Evolutionary conservation across 345 rosid genomes (phyloP), one percentile per base, ranked within the genome.

Genomic region (Rhodomyrtus tomentosa): DNA sequence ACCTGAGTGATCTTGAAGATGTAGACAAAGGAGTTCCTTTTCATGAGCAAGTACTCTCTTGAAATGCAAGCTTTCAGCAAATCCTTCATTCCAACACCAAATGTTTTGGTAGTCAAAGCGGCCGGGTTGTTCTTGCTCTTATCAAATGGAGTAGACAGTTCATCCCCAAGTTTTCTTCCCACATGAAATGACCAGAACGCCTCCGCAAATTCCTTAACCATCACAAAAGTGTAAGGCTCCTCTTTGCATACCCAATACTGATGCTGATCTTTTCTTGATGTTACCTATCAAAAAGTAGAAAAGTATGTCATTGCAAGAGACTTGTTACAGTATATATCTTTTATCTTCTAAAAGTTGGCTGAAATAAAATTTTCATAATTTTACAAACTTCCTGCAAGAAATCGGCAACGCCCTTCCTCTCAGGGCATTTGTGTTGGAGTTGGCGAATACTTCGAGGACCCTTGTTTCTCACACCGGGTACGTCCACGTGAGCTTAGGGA

Each of bases 371-470:
- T 24, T 80, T 36, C 32, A 25, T 56, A 55, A 55, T 59, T 32
- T 58, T 5, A 80, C 93, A 80, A 88, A 96, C 96, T 87, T 96
- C 99, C 80, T 94, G 98, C 81, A 96, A 90, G 90, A 93, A 94
- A 87, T 96, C 99, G 22, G 99, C 96, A 20, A 90, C 95, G 3
- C 95, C 98, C 89, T 96, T 96, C 86, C 99, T 93, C 32, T 90
- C 93, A 32, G 96, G 98, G 86, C 98, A 94, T 56, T 73, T 89
- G 84, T n/a, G n/a, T n/a, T n/a, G n/a, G n/a, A n/a, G n/a, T n/a
- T n/a, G n/a, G n/a, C n/a, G n/a, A n/a, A n/a, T n/a, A n/a, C n/a
- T n/a, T n/a, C n/a, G n/a, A n/a, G n/a, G n/a, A n/a, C n/a, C n/a
- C n/a, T n/a, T n/a, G n/a, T n/a, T n/a, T n/a, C n/a, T n/a, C n/a